Percentiles rank a stretch among this genome's conserved stretches.
Evolutionary conservation across 768 basidiomycete species (phyloP).

Genomic region (Tylopilus vinaceipallidus): DNA sequence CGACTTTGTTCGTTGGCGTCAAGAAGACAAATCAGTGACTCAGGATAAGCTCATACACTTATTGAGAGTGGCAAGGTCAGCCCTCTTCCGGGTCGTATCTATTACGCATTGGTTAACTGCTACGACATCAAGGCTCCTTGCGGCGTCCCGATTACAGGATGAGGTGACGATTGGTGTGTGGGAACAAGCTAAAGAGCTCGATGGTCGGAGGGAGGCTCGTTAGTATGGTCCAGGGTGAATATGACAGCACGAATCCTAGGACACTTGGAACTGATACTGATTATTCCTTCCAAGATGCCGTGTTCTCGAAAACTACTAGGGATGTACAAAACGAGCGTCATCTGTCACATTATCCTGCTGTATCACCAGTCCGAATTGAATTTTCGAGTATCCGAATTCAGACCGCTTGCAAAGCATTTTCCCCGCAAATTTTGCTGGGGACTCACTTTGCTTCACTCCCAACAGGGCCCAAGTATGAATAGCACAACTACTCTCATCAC

Average conservation of each 20-base stretch:
- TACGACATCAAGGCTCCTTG: slow-evolving; percentile 48
- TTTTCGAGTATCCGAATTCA: slow-evolving; percentile 8
- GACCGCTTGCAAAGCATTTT: slow-evolving; percentile 1
- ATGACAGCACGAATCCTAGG: not conserved
- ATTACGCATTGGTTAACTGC: slow-evolving; percentile 1
- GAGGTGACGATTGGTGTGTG: slow-evolving; percentile 59
- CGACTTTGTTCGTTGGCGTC: slow-evolving; percentile 58
- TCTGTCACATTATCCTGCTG: not conserved
- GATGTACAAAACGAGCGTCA: slow-evolving; percentile 1
- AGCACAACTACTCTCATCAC: slow-evolving; percentile 13
- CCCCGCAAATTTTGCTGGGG: not conserved
- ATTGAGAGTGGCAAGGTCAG: slow-evolving; percentile 71
- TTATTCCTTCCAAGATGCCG: no score
- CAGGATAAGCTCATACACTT: slow-evolving; percentile 64
- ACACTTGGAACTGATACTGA: not conserved
- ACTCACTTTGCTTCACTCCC: not conserved
- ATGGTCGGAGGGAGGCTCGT: slow-evolving; percentile 39
- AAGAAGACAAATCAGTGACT: slow-evolving; percentile 37
- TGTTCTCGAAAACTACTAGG: not conserved
- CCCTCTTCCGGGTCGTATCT: not conserved
- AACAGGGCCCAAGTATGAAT: slow-evolving; percentile 15
- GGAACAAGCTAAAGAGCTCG: slow-evolving; percentile 63
- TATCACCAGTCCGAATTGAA: slow-evolving; percentile 11
- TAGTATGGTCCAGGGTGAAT: slow-evolving; percentile 12
- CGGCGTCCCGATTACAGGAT: slow-evolving; percentile 55